Conservation (phyloP, 106 monocot genomes). For the Dendrobium officinale region DNA sequence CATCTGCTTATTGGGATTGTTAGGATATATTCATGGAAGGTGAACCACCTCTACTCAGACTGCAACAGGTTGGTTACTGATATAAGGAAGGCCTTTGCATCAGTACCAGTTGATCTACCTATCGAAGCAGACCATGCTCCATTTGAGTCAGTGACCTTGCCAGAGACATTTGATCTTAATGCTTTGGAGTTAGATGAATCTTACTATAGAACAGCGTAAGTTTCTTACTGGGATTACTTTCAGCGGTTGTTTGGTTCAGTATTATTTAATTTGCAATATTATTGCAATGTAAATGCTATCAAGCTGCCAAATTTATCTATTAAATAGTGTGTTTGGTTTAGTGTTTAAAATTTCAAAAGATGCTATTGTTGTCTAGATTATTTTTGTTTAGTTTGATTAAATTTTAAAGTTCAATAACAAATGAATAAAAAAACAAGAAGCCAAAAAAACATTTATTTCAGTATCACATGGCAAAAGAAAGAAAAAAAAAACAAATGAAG, state of each 20-base stretch:
- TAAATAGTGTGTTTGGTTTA: too few species aligned
- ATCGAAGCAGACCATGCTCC: slow-evolving; percentile 50
- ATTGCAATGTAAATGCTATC: too few species aligned
- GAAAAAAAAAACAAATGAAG: background rate
- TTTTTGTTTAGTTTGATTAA: too few species aligned
- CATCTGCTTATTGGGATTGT: slow-evolving; percentile 82
- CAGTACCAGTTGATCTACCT: slow-evolving; percentile 52
- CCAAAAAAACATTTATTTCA: background rate
- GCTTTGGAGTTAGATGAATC: slow-evolving; percentile 51
- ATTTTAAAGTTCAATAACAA: too few species aligned
- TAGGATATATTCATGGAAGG: slow-evolving; percentile 85
- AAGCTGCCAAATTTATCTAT: too few species aligned
- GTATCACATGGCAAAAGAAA: background rate
- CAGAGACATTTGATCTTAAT: slow-evolving; percentile 73
- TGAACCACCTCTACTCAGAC: slow-evolving; percentile 70
- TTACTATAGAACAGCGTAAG: slow-evolving; percentile 31
- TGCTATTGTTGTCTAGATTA: too few species aligned
- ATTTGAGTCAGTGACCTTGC: slow-evolving; percentile 66
- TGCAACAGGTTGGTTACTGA: slow-evolving; percentile 44
- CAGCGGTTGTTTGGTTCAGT: background rate
- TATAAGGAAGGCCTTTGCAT: slow-evolving; percentile 36
- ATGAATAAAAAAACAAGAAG: background rate
- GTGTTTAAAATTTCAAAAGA: too few species aligned
- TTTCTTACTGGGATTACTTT: background rate
- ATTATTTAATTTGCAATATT: too few species aligned